phyloP scores from a whole-genome alignment of 148 eudicot genomes.

The Vaccinium corymbosum region DNA sequence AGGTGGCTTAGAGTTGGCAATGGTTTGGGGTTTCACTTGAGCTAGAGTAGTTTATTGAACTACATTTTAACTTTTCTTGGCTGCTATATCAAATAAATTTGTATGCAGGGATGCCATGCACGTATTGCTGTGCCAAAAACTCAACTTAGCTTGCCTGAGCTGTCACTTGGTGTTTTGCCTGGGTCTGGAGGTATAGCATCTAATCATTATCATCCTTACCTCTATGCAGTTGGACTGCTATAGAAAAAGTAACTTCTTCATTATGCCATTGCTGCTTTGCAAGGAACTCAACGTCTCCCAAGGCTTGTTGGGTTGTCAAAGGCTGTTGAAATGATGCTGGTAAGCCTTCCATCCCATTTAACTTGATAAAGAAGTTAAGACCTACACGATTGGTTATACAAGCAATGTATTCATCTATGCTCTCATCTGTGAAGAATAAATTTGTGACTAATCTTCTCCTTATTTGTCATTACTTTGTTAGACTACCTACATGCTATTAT shows the following conservation, averaged over 20 bases:
- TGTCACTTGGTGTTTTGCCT: slow-evolving; percentile 85
- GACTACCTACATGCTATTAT: background rate
- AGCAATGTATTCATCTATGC: background rate
- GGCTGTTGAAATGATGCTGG: slow-evolving; percentile 87
- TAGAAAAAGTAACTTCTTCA: background rate
- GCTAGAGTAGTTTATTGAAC: background rate
- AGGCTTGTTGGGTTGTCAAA: slow-evolving; percentile 78
- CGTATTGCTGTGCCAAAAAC: slow-evolving; percentile 77
- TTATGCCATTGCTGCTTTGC: background rate
- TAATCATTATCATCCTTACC: background rate
- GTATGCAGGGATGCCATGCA: slow-evolving; percentile 77
- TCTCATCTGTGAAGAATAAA: background rate
- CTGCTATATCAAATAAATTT: slow-evolving; percentile 10
- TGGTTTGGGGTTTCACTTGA: slow-evolving; percentile 50
- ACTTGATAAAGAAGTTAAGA: background rate
- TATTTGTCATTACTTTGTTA: background rate
- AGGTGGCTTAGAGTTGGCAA: slow-evolving; percentile 85
- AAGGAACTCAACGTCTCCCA: slow-evolving; percentile 96
- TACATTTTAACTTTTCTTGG: background rate
- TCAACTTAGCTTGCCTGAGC: slow-evolving; percentile 89
- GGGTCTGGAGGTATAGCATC: slow-evolving; percentile 69
- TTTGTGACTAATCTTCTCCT: background rate
- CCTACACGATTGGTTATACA: background rate
- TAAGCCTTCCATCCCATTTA: slow-evolving; percentile 30
- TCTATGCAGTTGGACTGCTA: background rate